Percentiles rank a stretch among this genome's conserved stretches.
phyloP scores from a whole-genome alignment of 106 monocot genomes.

The Apostasia shenzhenica region DNA sequence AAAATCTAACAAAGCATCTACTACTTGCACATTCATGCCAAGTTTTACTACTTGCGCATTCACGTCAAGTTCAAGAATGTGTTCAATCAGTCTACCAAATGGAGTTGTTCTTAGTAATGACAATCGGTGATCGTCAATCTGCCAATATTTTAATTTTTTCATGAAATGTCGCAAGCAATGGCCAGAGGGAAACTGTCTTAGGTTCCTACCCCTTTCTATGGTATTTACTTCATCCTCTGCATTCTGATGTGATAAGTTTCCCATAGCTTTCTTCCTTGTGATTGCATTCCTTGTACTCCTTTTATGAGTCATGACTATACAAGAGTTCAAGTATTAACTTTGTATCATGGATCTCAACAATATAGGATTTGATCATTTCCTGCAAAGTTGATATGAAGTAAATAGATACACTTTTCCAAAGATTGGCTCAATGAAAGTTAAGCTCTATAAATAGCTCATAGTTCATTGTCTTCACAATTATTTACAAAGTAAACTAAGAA shows the following conservation, averaged over 20 bases:
- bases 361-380: not conserved
- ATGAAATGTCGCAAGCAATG: not conserved
- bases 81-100: slow-evolving; percentile 4
- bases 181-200: not conserved
- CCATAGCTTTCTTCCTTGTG: not conserved
- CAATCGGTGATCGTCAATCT: not conserved
- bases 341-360: not conserved
- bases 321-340: not conserved
- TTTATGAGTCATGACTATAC: not conserved
- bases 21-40: slow-evolving; percentile 5
- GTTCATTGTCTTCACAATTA: too few relatives aligned
- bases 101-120: slow-evolving; percentile 4
- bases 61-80: slow-evolving; percentile 1
- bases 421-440: too few relatives aligned
- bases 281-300: not conserved
- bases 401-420: too few relatives aligned
- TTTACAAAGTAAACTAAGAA: too few relatives aligned
- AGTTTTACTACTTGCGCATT: not conserved
- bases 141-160: not conserved
- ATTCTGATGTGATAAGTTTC: not conserved
- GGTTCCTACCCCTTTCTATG: not conserved
- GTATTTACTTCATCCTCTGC: not conserved
- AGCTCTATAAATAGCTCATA: too few relatives aligned
- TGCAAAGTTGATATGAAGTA: too few relatives aligned
- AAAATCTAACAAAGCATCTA: not conserved